Evolutionary conservation across 768 basidiomycete species (phyloP), one percentile per base, ranked within the genome.

Genomic region (Suillus cothurnatus): DNA sequence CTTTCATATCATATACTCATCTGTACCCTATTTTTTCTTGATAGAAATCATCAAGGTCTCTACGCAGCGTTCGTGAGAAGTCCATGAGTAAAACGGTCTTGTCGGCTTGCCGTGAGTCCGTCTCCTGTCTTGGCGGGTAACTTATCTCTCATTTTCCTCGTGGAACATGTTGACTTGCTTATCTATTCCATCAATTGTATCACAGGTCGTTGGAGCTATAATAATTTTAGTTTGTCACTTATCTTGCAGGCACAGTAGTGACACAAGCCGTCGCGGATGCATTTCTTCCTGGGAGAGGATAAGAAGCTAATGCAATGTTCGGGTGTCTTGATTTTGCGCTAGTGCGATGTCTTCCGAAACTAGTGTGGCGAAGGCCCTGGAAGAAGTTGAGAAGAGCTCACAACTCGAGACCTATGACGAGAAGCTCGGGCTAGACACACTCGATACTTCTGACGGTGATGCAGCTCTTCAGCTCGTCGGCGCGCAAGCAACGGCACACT

Each of bases 401-500:
- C 55, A 63, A 21, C 41, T 61, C 34, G 73, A 68, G 39, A 61
- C 39, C 26, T 36, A 67, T 38, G 81, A 79, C 63, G 81, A 84
- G 68, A 80, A 80, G 66, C 39, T 67, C 28, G 71, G 62, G 15
- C 64, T 67, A 7, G 66, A 67, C 32, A 76, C 79, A 6, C 61
- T 82, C 53, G 77, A 83, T 64, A 72, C 79, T 8, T 64, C 70
- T 5, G 74, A 85, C 45, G 86, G 85, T 8, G 87, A 89, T 68
- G 88, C 88, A 68, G 88, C 88, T 12, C 78, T 89, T 53, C 77
- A 80, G 63, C 82, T 90, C 19, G 87, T 90, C 62, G 86, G 87
- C 1, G 74, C 77, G 3, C 83, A 86, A 67, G 77, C 84, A 32
- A 79, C 80, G 31, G 72, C 72, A 5, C 75, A 84, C 49, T 89